Evolutionary conservation across 495 filamentous ascomycete genomes (phyloP), one percentile per base, ranked within the genome.

Genomic region (Xylaria castorea): DNA sequence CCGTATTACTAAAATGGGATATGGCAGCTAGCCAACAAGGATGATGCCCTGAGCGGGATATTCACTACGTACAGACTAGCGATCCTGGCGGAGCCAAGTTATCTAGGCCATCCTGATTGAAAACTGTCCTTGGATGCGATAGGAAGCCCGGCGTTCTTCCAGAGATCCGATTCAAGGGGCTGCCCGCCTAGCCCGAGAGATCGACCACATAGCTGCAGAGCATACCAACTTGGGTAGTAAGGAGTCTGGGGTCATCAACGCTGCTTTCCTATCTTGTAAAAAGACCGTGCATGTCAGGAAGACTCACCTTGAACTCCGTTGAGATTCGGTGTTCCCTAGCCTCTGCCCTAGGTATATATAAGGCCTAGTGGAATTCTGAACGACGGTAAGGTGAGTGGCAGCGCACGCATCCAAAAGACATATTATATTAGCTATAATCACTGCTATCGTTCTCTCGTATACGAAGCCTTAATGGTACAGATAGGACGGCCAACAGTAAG

Each of bases 1-100:
- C 58, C 32, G n/a, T 25, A 61, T 18, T 22, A 61, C 58, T 34
- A 4, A 38, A 61, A 61, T 38, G 58, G 58, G 58, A 40, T n/a
- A 38, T 61, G 34, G 8, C 58, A 61, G 58, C n/a, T n/a, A 20
- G 18, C 32, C 20, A 16, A n/a, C 32, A 61, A 38, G 58, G 58
- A 38, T 61, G 8, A 61, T 38, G 11, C 34, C 30, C 58, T 34
- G 58, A 61, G 34, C 7, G 4, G 58, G 22, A 61, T n/a, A 38
- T 32, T 20, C 11, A 51, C 48, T 51, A 50, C n/a, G 27, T 32
- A 32, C 27, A 18, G 53, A 57, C 27, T 25, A 57, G 53, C 51
- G 22, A 55, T 55, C 51, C 51, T 55, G 51, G 51, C 53, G 53
- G 20, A 57, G 53, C 14, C 16, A 32, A 57, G 53, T 18, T 57